These are phyloP conservation scores for Vigna unguiculata DNA, from an alignment of 306 rosid genomes.

Conservation along the genomic window DNA sequence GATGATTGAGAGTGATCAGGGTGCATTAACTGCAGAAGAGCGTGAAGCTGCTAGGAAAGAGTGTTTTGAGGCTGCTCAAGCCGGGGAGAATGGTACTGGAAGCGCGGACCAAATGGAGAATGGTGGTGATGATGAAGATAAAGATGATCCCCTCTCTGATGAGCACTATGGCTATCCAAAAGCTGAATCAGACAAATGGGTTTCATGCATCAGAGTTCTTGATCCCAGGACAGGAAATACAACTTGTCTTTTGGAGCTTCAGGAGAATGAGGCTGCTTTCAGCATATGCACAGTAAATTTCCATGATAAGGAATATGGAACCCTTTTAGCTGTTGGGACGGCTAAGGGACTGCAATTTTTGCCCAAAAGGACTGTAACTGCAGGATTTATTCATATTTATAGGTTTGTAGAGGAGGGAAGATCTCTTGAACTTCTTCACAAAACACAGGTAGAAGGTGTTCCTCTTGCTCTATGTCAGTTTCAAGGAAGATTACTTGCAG, in stretches of 20 bases:
- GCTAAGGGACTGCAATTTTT: slow-evolving; percentile 92
- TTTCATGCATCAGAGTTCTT: slow-evolving; percentile 96
- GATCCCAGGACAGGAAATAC: slow-evolving; percentile 86
- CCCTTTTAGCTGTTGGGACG: slow-evolving; percentile 96
- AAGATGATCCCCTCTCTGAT: slow-evolving; percentile 78
- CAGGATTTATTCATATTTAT: slow-evolving; percentile 91
- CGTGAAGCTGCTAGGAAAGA: slow-evolving; percentile 92
- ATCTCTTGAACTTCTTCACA: slow-evolving; percentile 91
- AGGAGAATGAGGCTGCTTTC: slow-evolving; percentile 96
- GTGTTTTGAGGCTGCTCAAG: slow-evolving; percentile 83
- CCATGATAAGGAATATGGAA: slow-evolving; percentile 94
- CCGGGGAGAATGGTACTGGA: slow-evolving; percentile 82
- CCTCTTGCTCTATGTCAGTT: slow-evolving; percentile 94
- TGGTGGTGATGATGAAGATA: slow-evolving; percentile 93
- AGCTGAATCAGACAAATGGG: slow-evolving; percentile 92
- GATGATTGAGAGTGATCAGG: slow-evolving; percentile 95
- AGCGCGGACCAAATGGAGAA: slow-evolving; percentile 87
- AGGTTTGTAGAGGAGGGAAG: slow-evolving; percentile 93
- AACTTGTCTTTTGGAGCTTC: slow-evolving; percentile 94
- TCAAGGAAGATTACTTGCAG: slow-evolving; percentile 97
- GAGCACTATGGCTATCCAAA: slow-evolving; percentile 98
- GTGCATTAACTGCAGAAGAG: slow-evolving; percentile 89
- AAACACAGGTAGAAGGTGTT: slow-evolving; percentile 96
- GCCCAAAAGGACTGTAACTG: slow-evolving; percentile 71
- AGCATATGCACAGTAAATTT: slow-evolving; percentile 92